Conservation (phyloP, 192 early-diverging fungal species). For the Ambispora gerdemannii region DNA sequence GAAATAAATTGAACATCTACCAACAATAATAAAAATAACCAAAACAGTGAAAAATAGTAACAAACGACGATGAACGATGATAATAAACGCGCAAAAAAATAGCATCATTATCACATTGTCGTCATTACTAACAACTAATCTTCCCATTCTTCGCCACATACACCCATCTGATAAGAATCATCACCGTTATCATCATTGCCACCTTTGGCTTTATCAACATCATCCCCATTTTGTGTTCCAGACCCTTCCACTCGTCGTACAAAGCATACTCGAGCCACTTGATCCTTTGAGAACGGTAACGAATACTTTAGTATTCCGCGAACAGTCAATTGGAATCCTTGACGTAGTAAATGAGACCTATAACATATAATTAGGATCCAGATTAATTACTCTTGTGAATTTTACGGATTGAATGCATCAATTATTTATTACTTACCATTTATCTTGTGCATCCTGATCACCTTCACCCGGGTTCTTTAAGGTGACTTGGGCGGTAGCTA, state of each 20-base stretch:
- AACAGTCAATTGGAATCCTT: slow-evolving; percentile 1
- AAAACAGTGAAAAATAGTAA: no score
- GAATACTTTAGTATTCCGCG: slow-evolving; percentile 20
- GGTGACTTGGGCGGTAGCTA: slow-evolving; percentile 1
- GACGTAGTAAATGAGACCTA: slow-evolving; percentile 9
- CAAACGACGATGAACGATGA: no score
- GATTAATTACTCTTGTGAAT: neutral
- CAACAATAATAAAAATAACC: no score
- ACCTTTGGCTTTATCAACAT: neutral
- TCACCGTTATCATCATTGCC: neutral
- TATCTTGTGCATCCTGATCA: slow-evolving; percentile 11
- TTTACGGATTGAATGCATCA: neutral
- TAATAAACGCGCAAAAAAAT: no score
- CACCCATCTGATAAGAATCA: neutral
- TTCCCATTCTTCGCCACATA: slow-evolving; percentile 1
- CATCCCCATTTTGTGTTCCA: no score
- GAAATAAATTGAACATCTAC: no score
- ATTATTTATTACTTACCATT: slow-evolving; percentile 1
- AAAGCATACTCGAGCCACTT: slow-evolving; percentile 2
- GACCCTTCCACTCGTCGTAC: neutral
- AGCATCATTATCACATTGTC: no score
- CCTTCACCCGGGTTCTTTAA: slow-evolving; percentile 5
- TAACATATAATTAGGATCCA: neutral
- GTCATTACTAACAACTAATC: no score
- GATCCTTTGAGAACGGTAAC: slow-evolving; percentile 6